Evolutionary conservation across 2,329 filamentous ascomycete species (phyloP).

Genomic region (Aspergillus caelatus): DNA sequence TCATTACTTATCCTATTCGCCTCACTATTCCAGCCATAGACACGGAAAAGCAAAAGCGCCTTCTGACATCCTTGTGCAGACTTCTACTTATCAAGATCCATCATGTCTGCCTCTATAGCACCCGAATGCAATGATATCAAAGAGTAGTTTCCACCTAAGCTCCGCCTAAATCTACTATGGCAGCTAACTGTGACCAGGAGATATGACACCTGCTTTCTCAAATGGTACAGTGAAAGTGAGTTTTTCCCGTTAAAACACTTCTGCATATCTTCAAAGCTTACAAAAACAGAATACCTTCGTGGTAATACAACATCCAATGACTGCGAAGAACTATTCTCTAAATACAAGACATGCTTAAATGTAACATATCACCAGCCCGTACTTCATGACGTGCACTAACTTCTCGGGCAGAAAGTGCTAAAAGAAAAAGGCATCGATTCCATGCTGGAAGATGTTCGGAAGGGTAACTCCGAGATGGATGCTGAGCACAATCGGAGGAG

Average conservation of each 20-base stretch:
- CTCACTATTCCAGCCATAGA: slow-evolving; percentile 3
- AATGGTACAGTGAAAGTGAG: slow-evolving; percentile 98
- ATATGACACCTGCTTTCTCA: slow-evolving; percentile 96
- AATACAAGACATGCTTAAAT: slow-evolving; percentile 83
- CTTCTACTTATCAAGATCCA: slow-evolving; percentile 18
- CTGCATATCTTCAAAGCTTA: slow-evolving; percentile 12
- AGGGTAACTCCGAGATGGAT: slow-evolving; percentile 88
- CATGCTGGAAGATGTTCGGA: slow-evolving; percentile 86
- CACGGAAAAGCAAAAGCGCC: not conserved
- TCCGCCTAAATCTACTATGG: not conserved
- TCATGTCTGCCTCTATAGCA: slow-evolving; percentile 91
- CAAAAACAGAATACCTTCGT: slow-evolving; percentile 75
- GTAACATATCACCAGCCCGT: slow-evolving; percentile 54
- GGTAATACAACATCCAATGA: slow-evolving; percentile 83
- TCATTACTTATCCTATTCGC: not conserved
- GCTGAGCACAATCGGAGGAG: slow-evolving; percentile 60
- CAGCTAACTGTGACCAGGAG: slow-evolving; percentile 59
- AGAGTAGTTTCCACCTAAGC: slow-evolving; percentile 64
- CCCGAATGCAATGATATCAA: slow-evolving; percentile 95
- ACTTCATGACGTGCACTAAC: not conserved
- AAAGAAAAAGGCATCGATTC: slow-evolving; percentile 90
- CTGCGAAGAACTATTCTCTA: slow-evolving; percentile 80
- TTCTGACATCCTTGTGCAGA: not conserved
- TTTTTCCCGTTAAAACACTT: slow-evolving; percentile 3
- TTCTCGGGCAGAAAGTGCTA: slow-evolving; percentile 70